Evolutionary conservation across 176 grass and related monocot species (phyloP), one percentile per base, ranked within the genome.

Genomic region (Aegilops longissima): DNA sequence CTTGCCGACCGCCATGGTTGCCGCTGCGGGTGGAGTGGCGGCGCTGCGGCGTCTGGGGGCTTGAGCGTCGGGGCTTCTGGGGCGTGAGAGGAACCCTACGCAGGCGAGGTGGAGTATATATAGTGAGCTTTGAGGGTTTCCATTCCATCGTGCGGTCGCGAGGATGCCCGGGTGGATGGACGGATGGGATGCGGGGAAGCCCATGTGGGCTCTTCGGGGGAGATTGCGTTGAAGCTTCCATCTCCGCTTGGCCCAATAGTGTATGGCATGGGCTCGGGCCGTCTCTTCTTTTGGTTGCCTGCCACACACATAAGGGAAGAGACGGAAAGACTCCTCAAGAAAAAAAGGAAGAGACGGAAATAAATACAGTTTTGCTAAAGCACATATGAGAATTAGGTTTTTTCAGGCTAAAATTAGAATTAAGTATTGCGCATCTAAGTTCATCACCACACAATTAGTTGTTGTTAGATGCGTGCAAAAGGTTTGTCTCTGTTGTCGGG

Each of bases 1-100:
- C 88, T 96, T 98, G 1, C 96, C 94, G 49, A 88, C 86, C 3
- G 86, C 90, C 90, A 92, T 91, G 64, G 64, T 25, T 47, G 72
- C 61, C 9, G 78, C 21, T 65, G 49, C 64, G 5, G 56, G 56
- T 12, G 3, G 25, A 24, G 64, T 6, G 89, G 73, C 74, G 84
- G 84, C 89, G 73, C 80, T 17, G 89, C 80, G 35, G 33, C 84
- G 21, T 21, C 0, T 13, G 87, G 21, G 16, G 16, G 17, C 69
- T 72, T 9, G 12, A 34, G 72, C 24, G 59, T 25, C 14, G 74
- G 18, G 51, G 13, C 8, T 40, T 33, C 45, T 49, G 20, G 63
- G 42, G 61, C 63, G 75, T 34, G 31, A 10, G 11, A 23, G 63
- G 59, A 86, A 61, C 63, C 84, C 84, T 70, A 79, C 5, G 0